Percentiles rank a stretch among this genome's conserved stretches.
Conservation (phyloP, 176 grass and related monocot genomes). For the Cenchrus purpureus region DNA sequence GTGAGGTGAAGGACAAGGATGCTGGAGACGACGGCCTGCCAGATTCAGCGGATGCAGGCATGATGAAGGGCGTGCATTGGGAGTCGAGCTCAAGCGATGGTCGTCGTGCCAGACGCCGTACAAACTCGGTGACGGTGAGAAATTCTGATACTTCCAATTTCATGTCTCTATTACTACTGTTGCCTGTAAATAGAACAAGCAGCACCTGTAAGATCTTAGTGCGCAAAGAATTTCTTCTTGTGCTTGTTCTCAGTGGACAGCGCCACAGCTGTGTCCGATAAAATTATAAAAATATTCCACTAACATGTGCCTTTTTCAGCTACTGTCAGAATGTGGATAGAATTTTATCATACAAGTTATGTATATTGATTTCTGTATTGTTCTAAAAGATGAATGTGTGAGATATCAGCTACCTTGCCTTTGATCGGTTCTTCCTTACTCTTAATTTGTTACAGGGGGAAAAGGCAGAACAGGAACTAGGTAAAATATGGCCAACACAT, state of each 20-base stretch:
- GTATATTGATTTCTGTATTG: background rate
- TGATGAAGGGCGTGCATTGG: background rate
- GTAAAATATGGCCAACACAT: constrained; percentile 57
- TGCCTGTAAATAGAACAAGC: background rate
- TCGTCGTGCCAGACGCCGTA: background rate
- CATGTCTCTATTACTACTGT: background rate
- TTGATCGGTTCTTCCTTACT: background rate
- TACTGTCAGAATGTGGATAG: background rate
- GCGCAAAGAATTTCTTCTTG: background rate
- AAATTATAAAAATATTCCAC: background rate
- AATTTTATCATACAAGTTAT: background rate
- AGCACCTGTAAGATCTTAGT: background rate
- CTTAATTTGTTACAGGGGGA: background rate
- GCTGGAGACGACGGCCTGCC: background rate
- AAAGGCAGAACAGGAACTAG: constrained; percentile 15
- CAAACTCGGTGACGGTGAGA: constrained; percentile 31
- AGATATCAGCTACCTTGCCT: background rate
- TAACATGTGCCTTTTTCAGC: background rate
- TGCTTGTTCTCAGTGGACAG: constrained; percentile 12
- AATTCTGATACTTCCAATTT: background rate
- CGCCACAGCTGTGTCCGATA: background rate
- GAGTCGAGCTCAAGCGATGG: constrained; percentile 18
- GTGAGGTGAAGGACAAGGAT: background rate
- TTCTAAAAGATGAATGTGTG: background rate
- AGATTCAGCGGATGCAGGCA: background rate